Evolutionary conservation across 768 basidiomycete species (phyloP).

Genomic region (Calocera cornea): DNA sequence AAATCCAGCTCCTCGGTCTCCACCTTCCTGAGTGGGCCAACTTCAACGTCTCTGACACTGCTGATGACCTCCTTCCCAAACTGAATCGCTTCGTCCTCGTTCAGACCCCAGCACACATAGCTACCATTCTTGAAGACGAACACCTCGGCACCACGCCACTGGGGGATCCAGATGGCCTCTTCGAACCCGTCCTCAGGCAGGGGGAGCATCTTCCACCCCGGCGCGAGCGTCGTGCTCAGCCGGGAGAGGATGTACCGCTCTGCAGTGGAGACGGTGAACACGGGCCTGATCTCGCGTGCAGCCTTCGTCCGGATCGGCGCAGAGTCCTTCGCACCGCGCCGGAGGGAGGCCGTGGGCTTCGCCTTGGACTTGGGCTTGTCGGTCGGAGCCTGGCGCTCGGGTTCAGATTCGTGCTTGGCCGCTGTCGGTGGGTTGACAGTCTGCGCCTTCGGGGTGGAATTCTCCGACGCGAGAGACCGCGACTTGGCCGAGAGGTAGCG

Average conservation of each 20-base stretch:
- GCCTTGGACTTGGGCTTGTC: constrained; percentile 46
- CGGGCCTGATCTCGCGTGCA: constrained; percentile 64
- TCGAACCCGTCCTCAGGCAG: constrained; percentile 26
- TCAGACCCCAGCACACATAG: constrained; percentile 82
- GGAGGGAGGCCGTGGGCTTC: constrained; percentile 66
- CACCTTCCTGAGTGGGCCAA: constrained; percentile 47
- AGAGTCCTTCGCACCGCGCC: constrained; percentile 73
- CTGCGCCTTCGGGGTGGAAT: neutral
- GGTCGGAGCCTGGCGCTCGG: neutral
- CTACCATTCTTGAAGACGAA: constrained; percentile 82
- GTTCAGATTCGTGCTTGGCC: neutral
- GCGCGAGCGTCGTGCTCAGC: constrained; percentile 41
- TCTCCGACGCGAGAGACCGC: neutral
- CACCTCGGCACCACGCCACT: constrained; percentile 64
- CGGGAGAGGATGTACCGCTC: constrained; percentile 64
- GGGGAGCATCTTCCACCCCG: constrained; percentile 38
- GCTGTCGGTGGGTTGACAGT: neutral
- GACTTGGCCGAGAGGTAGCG: neutral
- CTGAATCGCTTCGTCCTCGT: constrained; percentile 53
- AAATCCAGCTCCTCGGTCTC: constrained; percentile 91
- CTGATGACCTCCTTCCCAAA: constrained; percentile 49
- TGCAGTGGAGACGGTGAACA: constrained; percentile 76
- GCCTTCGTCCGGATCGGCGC: constrained; percentile 75
- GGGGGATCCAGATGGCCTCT: constrained; percentile 68
- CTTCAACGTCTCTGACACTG: constrained; percentile 41